Base-by-base conservation (phyloP, 805 yeast species). In the Nakazawaea peltata region DNA sequence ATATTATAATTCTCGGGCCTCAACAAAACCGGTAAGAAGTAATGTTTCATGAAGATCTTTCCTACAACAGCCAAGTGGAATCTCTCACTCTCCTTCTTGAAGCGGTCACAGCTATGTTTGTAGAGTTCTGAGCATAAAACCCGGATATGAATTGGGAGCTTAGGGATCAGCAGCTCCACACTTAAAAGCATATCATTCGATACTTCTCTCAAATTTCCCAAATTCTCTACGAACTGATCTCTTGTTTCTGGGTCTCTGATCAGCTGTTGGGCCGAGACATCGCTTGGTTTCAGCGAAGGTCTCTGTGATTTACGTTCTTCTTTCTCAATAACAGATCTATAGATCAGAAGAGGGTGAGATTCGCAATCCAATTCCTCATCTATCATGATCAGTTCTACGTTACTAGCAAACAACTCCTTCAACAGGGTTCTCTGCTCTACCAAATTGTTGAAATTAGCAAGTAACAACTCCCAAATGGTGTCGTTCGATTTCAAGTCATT, bases 231-330 rank as follows among this genome's bases (percentile, higher is more conserved):
- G 53, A 85, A 92, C 28, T 67, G 65, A 0, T 59, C 56, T 23
- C 92, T 71, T 0, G 90, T 86, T n/a, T 70, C 77, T 1, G 77
- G 71, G 44, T 84, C 88, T 43, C 80, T 81, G 42, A 90, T 84
- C 1, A 97, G 95, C 26, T 61, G 65, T 36, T 74, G 80, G 0
- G 82, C 77, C 4, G 75, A 51, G 3, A 68, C 50, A 15, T 63
- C 54, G 2, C 61, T 48, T 39, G 65, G 53, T 30, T 54, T 53
- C 9, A 41, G 57, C 51, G 63, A 54, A 47, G 58, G 40, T 53
- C 49, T 12, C 44, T 40, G 31, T 46, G 42, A 45, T 46, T 61
- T 33, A 49, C 39, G 54, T 33, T 57, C 46, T 16, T 67, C 71
- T 22, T 48, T 52, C 11, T 60, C 61, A 15, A 58, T 47, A n/a